A percentile compares a stretch with the other conserved stretches of the same genome.
Evolutionary conservation across 495 filamentous ascomycete species (phyloP).

Genomic region (Physcia stellaris): DNA sequence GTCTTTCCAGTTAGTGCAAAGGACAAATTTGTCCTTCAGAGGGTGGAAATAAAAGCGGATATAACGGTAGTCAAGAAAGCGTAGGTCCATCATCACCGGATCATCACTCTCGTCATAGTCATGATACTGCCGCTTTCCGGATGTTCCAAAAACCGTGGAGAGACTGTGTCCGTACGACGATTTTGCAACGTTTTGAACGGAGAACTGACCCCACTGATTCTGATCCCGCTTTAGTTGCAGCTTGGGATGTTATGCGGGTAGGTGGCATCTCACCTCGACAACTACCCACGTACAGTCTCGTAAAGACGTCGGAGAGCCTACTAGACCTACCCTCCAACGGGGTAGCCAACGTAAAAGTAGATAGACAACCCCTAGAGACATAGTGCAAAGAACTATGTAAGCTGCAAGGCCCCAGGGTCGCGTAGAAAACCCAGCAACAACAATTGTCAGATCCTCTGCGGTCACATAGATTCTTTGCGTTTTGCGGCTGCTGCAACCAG

Average conservation of each 20-base stretch:
- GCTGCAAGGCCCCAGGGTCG: constrained; percentile 48
- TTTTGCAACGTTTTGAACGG: constrained; percentile 48
- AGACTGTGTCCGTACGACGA: constrained; percentile 65
- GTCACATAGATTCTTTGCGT: constrained; percentile 87
- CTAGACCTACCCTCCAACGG: constrained; percentile 63
- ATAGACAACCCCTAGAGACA: constrained; percentile 66
- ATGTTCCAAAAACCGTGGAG: constrained; percentile 72
- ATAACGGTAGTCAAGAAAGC: constrained; percentile 80
- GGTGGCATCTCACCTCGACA: constrained; percentile 46
- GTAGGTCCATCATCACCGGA: constrained; percentile 55
- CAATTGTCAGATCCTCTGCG: constrained; percentile 86
- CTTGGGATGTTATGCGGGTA: no score
- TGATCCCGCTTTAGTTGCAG: constrained; percentile 21
- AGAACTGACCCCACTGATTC: constrained; percentile 94
- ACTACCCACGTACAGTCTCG: constrained; percentile 78
- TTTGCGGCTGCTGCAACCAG: constrained; percentile 37
- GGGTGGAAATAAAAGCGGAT: constrained; percentile 88
- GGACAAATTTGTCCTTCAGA: constrained; percentile 69
- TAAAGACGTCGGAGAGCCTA: constrained; percentile 54
- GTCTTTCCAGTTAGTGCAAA: constrained; percentile 86
- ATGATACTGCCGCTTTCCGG: constrained; percentile 31
- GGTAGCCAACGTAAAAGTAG: constrained; percentile 84
- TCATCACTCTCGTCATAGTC: constrained; percentile 76
- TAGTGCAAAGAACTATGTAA: constrained; percentile 54
- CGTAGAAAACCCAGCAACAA: constrained; percentile 80